Conservation (phyloP, 768 basidiomycete species). For the Piloderma croceum region DNA sequence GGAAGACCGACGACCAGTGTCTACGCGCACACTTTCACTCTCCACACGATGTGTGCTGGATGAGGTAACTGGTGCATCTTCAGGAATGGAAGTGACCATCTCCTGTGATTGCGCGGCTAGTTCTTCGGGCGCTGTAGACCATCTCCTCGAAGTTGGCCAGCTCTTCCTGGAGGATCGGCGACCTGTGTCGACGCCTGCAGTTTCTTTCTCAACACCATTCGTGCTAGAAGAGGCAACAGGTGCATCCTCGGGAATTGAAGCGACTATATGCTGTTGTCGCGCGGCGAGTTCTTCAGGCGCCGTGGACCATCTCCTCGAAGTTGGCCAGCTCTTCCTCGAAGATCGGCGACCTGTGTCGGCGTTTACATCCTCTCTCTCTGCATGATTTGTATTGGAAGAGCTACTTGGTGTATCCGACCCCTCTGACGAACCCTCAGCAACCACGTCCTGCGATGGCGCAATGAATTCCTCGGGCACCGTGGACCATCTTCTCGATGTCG, state of each 20-base stretch:
- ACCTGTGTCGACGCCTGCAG: too few species aligned
- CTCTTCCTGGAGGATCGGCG: conserved; percentile 23
- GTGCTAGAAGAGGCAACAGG: too few species aligned
- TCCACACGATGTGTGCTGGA: too few species aligned
- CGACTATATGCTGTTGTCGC: conserved; percentile 8
- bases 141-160: conserved; percentile 27
- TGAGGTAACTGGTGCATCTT: conserved; percentile 15
- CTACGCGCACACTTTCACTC: too few species aligned
- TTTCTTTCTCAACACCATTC: too few species aligned
- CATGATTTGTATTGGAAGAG: too few species aligned
- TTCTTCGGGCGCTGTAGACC: conserved; percentile 25
- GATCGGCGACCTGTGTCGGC: too few species aligned
- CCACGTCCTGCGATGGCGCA: conserved; percentile 10
- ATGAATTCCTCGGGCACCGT: conserved; percentile 19
- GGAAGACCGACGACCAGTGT: too few species aligned
- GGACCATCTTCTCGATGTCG: conserved; percentile 28
- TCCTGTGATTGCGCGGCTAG: conserved; percentile 13
- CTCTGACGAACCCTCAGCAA: conserved; percentile 5
- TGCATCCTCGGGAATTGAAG: conserved; percentile 9
- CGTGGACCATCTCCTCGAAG: conserved; percentile 30
- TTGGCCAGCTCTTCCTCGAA: conserved; percentile 25
- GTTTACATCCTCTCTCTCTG: too few species aligned
- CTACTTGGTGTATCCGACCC: conserved; percentile 15
- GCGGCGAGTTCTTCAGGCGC: conserved; percentile 17
- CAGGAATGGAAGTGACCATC: conserved; percentile 6